These are phyloP conservation scores for Rusavskia elegans DNA, from an alignment of 495 filamentous ascomycete species.

Conservation along the genomic window DNA sequence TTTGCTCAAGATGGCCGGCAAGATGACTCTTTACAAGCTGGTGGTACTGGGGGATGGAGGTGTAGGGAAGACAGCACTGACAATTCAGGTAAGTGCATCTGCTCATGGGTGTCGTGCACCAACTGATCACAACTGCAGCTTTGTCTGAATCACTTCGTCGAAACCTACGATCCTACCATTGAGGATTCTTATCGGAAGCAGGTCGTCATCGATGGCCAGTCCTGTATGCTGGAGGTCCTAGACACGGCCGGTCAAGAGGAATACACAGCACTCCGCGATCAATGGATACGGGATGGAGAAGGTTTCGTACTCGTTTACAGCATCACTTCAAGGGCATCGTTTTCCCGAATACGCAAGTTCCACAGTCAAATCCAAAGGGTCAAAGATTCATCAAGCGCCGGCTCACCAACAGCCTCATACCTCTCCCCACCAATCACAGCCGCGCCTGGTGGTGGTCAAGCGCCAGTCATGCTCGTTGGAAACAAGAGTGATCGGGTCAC, in stretches of 20 bases:
- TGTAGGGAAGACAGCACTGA: constrained; percentile 93
- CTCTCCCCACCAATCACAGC: constrained; percentile 53
- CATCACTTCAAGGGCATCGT: constrained; percentile 89
- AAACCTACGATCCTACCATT: constrained; percentile 92
- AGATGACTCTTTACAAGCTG: constrained; percentile 97
- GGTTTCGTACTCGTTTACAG: constrained; percentile 97
- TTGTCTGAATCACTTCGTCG: constrained; percentile 65
- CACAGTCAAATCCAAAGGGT: constrained; percentile 95
- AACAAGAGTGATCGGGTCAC: constrained; percentile 96
- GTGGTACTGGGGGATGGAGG: constrained; percentile 91
- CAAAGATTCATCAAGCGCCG: constrained; percentile 76
- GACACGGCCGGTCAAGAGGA: constrained; percentile 99
- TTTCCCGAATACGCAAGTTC: constrained; percentile 85
- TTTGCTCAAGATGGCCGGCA: constrained; percentile 39
- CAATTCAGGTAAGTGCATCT: constrained; percentile 65
- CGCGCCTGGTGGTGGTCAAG: constrained; percentile 43
- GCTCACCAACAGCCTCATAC: constrained; percentile 44
- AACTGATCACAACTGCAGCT: constrained; percentile 29
- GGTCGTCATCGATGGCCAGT: constrained; percentile 89
- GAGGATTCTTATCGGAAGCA: constrained; percentile 98
- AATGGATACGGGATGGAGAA: constrained; percentile 97
- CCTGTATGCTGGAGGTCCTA: constrained; percentile 96
- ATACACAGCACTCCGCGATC: constrained; percentile 90
- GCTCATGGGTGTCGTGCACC: constrained; percentile 2
- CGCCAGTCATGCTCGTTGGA: constrained; percentile 94